These are phyloP conservation scores for Calendula officinalis DNA, from an alignment of 129 eudicot genomes.

Conservation along the genomic window DNA sequence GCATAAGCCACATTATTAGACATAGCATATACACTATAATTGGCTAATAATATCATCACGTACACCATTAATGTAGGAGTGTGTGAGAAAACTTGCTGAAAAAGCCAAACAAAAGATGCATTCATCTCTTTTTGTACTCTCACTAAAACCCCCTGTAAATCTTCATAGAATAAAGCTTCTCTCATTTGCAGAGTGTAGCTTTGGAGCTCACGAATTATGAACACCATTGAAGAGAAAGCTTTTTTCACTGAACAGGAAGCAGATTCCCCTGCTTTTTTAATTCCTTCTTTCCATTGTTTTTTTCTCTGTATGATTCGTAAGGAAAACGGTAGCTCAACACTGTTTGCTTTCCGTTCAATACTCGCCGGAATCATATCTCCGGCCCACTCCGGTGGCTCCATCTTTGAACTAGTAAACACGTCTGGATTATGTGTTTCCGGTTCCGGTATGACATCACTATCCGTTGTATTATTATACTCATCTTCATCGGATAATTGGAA, in stretches of 20 bases:
- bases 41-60: conserved; percentile 86
- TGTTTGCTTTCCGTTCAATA: conserved; percentile 75
- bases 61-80: conserved; percentile 89
- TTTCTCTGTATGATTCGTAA: conserved; percentile 78
- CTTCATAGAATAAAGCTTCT: conserved; percentile 66
- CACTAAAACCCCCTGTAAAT: conserved; percentile 69
- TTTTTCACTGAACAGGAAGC: conserved; percentile 81
- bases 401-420: conserved; percentile 5
- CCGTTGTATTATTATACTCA: neutral
- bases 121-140: conserved; percentile 85
- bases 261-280: conserved; percentile 66
- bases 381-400: conserved; percentile 46
- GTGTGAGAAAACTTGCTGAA: conserved; percentile 85
- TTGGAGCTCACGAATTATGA: conserved; percentile 87
- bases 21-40: conserved; percentile 80
- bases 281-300: conserved; percentile 65
- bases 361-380: conserved; percentile 58
- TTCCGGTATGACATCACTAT: neutral
- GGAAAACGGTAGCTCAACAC: conserved; percentile 73
- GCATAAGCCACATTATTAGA: conserved; percentile 50
- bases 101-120: conserved; percentile 96
- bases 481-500: conserved; percentile 48
- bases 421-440: conserved; percentile 13
- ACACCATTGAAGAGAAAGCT: conserved; percentile 97
- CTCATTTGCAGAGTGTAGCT: conserved; percentile 83